Evolutionary conservation across 225 moss, liverwort and hornwort species (phyloP), one percentile per base, ranked within the genome.

Genomic region (Neckera pumila): DNA sequence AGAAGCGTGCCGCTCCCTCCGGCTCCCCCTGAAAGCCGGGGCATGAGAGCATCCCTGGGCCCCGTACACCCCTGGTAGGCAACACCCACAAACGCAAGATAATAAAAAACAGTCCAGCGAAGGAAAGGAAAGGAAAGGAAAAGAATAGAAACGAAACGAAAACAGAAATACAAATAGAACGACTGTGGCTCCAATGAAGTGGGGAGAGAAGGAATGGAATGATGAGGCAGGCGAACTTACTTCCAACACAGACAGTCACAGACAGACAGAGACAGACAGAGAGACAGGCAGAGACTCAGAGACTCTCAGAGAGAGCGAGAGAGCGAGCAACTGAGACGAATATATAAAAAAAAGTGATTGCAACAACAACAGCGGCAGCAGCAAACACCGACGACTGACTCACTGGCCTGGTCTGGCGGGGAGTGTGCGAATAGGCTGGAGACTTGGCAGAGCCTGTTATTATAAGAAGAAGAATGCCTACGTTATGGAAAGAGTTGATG

Each of bases 1-100:
- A 88, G 88, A 88, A 88, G 88, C 88, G 88, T 88, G 88, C 84
- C 84, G 79, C 66, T 60, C 78, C 67, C 84, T 79, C 88, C 84
- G 88, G 84, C 78, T 87, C 61, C 87, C 81, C 87, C 87, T 84
- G 82, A 83, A 83, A 88, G 83, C 83, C 88, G 88, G 88, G 88
- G 72, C 87, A 87, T 84, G 88, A 88, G 84, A 59, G 84, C 88
- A 84, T 88, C 84, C 84, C 88, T 84, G 84, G 69, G 25, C 78
- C 84, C 78, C 84, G 88, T 88, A 88, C 88, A 38, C 84, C 47
- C 64, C 85, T 85, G 75, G 49, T 79, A 78, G 42, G 78, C 86
- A 64, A 49, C 80, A 61, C 80, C 81, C 57, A 51, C 59, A 42
- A 57, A 38, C 80, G 59, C 80, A 80, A 59, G 59, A 42, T 59